Evolutionary conservation across 1,284 basidiomycete genomes (phyloP), one percentile per base, ranked within the genome.

Genomic region (Microstroma glucosiphilum): DNA sequence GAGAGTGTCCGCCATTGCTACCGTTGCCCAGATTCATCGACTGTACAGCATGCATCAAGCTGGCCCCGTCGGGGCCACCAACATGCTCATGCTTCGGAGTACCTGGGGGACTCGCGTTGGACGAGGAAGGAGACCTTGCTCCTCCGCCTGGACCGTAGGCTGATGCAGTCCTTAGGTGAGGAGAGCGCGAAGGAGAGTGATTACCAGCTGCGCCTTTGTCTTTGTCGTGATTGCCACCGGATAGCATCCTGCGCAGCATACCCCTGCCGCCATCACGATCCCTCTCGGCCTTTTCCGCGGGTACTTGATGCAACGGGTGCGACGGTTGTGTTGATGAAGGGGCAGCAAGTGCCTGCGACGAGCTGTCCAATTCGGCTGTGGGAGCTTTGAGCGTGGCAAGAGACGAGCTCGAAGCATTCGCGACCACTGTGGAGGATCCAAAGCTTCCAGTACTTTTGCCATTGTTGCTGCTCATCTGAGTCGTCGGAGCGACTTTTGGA

Each of bases 231-330:
- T 40, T 7, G 8, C 62, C 66, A 25, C 70, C 67, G 9, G 74
- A 73, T 7, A 77, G 69, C 75, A 77, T 77, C 49, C 75, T 66
- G 17, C 73, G 68, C 56, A 77, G 64, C 60, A 76, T 76, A 58
- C 72, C 73, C 56, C 70, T 69, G 57, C 63, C 51, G 21, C 51
- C 51, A 37, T 37, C 30, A 9, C 30, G 30, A 15, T 54, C 51
- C 15, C 51, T 21, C 21, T 54, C 51, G 13, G 21, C 51, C 51
- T 54, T 54, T 7, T 54, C 51, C 21, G 21, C 8, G 7, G 21
- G 21, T 21, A 6, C 21, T 25, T 54, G 51, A 54, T 7, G 51
- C 25, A 15, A 13, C 7, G 19, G 51, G 6, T 54, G 51, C 51
- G 51, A 19, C 2, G 15, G 7, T 54, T 19, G 51, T 2, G 43